These are phyloP conservation scores for Ramalina intermedia DNA, from an alignment of 495 filamentous ascomycete genomes.

Conservation along the genomic window DNA sequence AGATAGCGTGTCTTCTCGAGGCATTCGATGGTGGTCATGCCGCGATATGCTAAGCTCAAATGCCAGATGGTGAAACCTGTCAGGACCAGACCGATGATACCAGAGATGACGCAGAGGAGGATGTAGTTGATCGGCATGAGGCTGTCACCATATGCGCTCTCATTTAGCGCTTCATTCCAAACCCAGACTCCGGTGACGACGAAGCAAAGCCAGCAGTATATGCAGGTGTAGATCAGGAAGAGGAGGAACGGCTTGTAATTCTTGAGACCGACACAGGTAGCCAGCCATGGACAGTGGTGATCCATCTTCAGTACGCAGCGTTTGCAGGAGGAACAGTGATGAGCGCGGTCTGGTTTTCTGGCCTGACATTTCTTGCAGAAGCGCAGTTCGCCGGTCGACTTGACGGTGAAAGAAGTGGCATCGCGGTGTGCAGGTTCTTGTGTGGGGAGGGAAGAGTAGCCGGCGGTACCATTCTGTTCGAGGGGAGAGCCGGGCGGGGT, in stretches of 20 bases:
- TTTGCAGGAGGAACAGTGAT: slow-evolving; percentile 88
- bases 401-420: slow-evolving; percentile 59
- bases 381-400: slow-evolving; percentile 66
- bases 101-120: slow-evolving; percentile 67
- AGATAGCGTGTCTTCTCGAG: slow-evolving; percentile 90
- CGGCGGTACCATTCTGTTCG: slow-evolving; percentile 28
- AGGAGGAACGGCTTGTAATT: slow-evolving; percentile 95
- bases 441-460: slow-evolving; percentile 51
- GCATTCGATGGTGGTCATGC: slow-evolving; percentile 87
- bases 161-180: slow-evolving; percentile 60
- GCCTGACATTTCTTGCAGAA: slow-evolving; percentile 97
- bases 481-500: slow-evolving; percentile 66
- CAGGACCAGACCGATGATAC: slow-evolving; percentile 82
- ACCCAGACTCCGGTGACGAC: slow-evolving; percentile 59
- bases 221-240: slow-evolving; percentile 78
- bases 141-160: slow-evolving; percentile 45
- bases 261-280: slow-evolving; percentile 81
- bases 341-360: slow-evolving; percentile 85
- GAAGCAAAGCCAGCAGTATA: slow-evolving; percentile 79
- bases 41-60: slow-evolving; percentile 59
- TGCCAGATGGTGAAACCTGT: slow-evolving; percentile 90
- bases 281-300: slow-evolving; percentile 96
- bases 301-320: slow-evolving; percentile 98
- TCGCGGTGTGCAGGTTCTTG: slow-evolving; percentile 44
- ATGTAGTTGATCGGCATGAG: slow-evolving; percentile 85